Evolutionary conservation across 2,329 filamentous ascomycete species (phyloP).

Genomic region (Monosporascus cannonballus): DNA sequence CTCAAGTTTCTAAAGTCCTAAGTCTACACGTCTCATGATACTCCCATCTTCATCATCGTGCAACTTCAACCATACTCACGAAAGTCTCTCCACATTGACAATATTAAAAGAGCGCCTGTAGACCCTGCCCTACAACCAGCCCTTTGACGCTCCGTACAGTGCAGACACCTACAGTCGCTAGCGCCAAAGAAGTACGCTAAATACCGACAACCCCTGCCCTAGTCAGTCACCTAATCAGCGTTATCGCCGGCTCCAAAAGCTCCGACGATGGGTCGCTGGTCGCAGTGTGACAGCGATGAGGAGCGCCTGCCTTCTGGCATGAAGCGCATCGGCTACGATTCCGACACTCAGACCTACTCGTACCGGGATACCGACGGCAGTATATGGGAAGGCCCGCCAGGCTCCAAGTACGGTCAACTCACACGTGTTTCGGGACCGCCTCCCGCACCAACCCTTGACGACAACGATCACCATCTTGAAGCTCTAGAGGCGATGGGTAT

Average conservation of each 20-base stretch:
- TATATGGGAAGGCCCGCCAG: conserved; percentile 39
- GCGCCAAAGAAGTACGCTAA: not conserved
- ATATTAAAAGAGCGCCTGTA: not conserved
- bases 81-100: not conserved
- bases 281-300: conserved; percentile 32
- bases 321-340: conserved; percentile 43
- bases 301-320: conserved; percentile 44
- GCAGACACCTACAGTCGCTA: not conserved
- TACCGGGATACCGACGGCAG: conserved; percentile 37
- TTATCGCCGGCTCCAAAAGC: not conserved
- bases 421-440: conserved; percentile 17
- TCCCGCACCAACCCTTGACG: conserved; percentile 5
- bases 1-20: too few relatives aligned
- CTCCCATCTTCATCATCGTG: not conserved
- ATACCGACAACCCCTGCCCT: not conserved
- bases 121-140: too few relatives aligned
- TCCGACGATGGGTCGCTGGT: conserved; percentile 26
- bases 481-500: conserved; percentile 11
- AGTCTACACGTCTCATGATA: too few relatives aligned
- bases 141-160: too few relatives aligned
- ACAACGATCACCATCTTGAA: conserved; percentile 14
- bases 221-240: not conserved
- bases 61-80: too few relatives aligned
- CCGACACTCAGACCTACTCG: conserved; percentile 41
- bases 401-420: conserved; percentile 39